Conservation (phyloP, 2,329 filamentous ascomycete genomes). For the Myriosclerotinia duriaeana region DNA sequence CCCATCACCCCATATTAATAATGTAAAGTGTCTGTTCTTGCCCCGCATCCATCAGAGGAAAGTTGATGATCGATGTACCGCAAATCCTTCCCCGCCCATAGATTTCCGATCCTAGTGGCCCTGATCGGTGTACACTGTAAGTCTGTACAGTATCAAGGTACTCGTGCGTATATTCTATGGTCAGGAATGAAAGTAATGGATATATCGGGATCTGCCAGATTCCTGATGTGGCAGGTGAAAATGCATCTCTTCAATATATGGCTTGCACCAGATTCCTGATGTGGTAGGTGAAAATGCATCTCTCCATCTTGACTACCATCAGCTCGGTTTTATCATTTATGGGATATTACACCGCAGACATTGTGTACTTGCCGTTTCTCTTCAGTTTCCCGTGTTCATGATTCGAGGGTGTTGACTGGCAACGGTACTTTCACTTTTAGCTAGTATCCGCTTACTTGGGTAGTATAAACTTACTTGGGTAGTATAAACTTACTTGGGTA, state of each 20-base stretch:
- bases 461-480: too few species aligned
- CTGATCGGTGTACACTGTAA: neutral
- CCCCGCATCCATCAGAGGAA: too few species aligned
- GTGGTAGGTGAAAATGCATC: constrained; percentile 1
- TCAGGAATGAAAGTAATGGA: constrained; percentile 27
- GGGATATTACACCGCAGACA: neutral
- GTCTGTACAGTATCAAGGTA: neutral
- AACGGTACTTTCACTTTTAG: too few species aligned
- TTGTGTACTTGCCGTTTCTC: neutral
- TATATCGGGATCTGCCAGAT: constrained; percentile 23
- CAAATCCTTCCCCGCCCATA: neutral
- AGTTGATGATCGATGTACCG: neutral
- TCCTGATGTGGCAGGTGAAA: constrained; percentile 17
- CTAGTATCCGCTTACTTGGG: neutral
- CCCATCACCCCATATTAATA: too few species aligned
- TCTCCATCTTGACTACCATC: too few species aligned
- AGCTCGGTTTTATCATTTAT: too few species aligned
- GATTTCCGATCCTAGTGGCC: neutral
- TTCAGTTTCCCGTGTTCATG: neutral
- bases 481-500: too few species aligned
- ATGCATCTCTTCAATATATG: neutral
- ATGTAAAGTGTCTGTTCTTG: too few species aligned
- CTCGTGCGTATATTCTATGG: constrained; percentile 33
- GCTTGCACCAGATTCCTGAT: constrained; percentile 3
- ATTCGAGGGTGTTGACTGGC: neutral